Conservation (phyloP, 2,329 filamentous ascomycete genomes). For the Amylocarpus encephaloides region DNA sequence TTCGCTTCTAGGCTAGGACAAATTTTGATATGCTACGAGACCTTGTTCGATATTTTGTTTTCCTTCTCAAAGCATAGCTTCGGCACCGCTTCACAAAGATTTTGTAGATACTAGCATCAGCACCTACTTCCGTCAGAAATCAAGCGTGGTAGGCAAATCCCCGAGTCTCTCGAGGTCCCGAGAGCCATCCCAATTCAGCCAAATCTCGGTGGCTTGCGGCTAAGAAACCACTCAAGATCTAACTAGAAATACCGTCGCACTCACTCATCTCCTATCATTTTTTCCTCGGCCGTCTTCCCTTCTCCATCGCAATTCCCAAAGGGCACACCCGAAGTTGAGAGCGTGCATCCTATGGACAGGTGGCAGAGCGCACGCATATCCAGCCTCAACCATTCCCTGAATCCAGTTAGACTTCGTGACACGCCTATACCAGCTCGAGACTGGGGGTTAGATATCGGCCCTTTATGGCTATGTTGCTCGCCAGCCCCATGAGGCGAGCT, state of each 20-base stretch:
- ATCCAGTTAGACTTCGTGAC: conserved; percentile 1
- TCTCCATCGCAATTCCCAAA: conserved; percentile 4
- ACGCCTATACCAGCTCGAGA: background rate
- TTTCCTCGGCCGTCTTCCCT: conserved; percentile 1
- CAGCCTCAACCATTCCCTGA: conserved; percentile 3
- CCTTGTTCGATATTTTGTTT: background rate
- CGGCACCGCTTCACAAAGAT: background rate
- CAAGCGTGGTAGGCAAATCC: background rate
- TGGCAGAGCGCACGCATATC: background rate
- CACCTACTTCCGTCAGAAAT: conserved; percentile 4
- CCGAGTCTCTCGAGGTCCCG: background rate
- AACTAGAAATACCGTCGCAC: background rate
- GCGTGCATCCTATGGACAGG: conserved; percentile 1
- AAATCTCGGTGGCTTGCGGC: conserved; percentile 4
- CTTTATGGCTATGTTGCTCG: conserved; percentile 3
- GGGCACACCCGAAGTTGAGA: conserved; percentile 2
- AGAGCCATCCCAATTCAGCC: conserved; percentile 2
- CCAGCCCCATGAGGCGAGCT: background rate
- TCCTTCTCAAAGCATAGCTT: conserved; percentile 10
- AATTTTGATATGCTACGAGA: no score
- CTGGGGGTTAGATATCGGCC: background rate
- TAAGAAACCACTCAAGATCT: conserved; percentile 4
- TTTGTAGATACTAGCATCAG: background rate
- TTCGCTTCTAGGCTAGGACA: no score
- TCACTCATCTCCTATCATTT: background rate